phyloP scores from a whole-genome alignment of 2,329 filamentous ascomycete genomes.

The Myriangium duriaei region DNA sequence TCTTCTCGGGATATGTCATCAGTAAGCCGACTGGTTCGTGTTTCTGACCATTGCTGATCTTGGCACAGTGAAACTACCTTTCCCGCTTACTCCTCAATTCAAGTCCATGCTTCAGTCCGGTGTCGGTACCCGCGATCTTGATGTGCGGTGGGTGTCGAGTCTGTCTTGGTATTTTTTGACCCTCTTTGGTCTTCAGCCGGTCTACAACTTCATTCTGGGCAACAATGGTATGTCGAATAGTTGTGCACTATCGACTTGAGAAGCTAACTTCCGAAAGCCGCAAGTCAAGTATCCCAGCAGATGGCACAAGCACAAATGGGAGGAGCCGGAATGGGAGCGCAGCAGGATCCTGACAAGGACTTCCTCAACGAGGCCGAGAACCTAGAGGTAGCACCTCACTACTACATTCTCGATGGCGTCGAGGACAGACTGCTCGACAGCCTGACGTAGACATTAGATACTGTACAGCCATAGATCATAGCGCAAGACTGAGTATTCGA shows the following conservation, averaged over 20 bases:
- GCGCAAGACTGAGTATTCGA: no score
- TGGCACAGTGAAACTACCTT: constrained; percentile 77
- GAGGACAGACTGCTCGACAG: constrained; percentile 65
- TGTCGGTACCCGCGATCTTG: constrained; percentile 88
- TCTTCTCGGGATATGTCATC: constrained; percentile 96
- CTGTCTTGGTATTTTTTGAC: constrained; percentile 99
- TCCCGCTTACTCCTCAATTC: constrained; percentile 95
- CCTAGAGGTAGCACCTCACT: constrained; percentile 85
- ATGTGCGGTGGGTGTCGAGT: constrained; percentile 96
- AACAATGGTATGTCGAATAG: constrained; percentile 64
- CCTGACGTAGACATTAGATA: constrained; percentile 17
- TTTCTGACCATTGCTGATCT: constrained; percentile 8
- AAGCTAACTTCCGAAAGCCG: constrained; percentile 48
- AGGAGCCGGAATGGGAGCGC: constrained; percentile 72
- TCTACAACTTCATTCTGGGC: constrained; percentile 93
- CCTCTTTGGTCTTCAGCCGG: constrained; percentile 88
- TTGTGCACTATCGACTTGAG: not conserved
- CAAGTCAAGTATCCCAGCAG: constrained; percentile 79
- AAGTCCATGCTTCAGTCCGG: constrained; percentile 98
- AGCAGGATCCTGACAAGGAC: constrained; percentile 89
- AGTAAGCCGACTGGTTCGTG: constrained; percentile 44
- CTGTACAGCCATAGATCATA: no score
- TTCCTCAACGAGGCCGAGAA: constrained; percentile 91
- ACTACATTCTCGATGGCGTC: constrained; percentile 78
- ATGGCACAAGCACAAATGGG: constrained; percentile 55